Conservation (phyloP, 441 rosid species). For the Lepidium campestre region DNA sequence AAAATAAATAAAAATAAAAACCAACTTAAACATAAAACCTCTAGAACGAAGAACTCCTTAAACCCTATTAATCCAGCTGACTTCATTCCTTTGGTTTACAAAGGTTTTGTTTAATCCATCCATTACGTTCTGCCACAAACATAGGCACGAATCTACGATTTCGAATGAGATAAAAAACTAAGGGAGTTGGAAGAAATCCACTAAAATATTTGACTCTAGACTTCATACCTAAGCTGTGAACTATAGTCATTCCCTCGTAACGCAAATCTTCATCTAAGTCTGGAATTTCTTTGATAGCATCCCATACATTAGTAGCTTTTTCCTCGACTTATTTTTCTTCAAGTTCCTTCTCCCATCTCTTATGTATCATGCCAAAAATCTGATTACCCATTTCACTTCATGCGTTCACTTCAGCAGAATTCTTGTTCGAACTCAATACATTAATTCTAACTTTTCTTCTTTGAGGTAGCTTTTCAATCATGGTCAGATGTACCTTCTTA, state of each 20-base stretch:
- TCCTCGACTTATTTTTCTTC: neutral
- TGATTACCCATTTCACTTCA: neutral
- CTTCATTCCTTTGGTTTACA: neutral
- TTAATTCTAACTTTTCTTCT: neutral
- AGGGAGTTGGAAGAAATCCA: too few species aligned
- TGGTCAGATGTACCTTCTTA: neutral
- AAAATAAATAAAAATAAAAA: too few species aligned
- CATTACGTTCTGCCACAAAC: neutral
- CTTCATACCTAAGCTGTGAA: neutral
- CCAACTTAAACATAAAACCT: too few species aligned
- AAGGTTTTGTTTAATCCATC: neutral
- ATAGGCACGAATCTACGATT: too few species aligned
- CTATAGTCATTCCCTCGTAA: neutral
- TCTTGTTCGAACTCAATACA: neutral
- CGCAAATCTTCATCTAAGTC: neutral
- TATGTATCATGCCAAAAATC: neutral
- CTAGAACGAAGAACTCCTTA: too few species aligned
- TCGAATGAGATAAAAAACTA: too few species aligned
- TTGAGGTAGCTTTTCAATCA: neutral
- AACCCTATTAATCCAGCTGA: too few species aligned
- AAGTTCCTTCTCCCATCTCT: neutral
- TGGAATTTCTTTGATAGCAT: neutral
- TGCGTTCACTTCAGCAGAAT: neutral
- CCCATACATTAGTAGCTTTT: neutral
- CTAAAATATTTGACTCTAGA: too few species aligned